phyloP scores from a whole-genome alignment of 2,329 filamentous ascomycete species.

The Ophiostoma triangulosporum region DNA sequence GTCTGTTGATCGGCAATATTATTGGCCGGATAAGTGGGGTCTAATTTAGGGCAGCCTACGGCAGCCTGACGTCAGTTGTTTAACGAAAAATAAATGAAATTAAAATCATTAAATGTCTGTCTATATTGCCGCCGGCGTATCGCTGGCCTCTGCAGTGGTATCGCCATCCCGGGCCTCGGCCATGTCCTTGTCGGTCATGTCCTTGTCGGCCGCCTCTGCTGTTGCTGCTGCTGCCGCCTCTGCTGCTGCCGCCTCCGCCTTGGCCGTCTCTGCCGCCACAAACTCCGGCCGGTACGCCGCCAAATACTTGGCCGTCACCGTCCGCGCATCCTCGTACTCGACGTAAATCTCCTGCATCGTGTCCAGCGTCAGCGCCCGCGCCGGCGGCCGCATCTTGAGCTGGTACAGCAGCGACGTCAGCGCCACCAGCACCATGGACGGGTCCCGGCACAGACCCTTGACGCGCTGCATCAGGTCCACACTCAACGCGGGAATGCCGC shows the following conservation, averaged over 20 bases:
- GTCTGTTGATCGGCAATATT: too few species aligned
- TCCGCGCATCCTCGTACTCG: conserved; percentile 50
- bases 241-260: not conserved
- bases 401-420: conserved; percentile 52
- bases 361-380: conserved; percentile 48
- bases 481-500: conserved; percentile 76
- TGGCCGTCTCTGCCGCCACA: conserved; percentile 13
- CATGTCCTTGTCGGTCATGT: not conserved
- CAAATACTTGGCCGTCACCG: conserved; percentile 49
- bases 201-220: not conserved
- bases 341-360: conserved; percentile 53
- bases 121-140: not conserved
- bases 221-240: not conserved
- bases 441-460: conserved; percentile 51
- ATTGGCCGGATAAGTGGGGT: too few species aligned
- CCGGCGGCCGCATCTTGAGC: conserved; percentile 54
- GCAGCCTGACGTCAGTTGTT: too few species aligned
- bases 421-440: conserved; percentile 48
- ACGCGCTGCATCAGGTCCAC: conserved; percentile 59
- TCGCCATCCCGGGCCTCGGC: not conserved
- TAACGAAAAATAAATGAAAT: too few species aligned
- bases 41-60: too few species aligned
- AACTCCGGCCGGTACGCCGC: conserved; percentile 46
- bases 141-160: not conserved
- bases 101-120: too few species aligned